Base-by-base conservation (phyloP, 306 rosid genomes). In the Purshia tridentata region DNA sequence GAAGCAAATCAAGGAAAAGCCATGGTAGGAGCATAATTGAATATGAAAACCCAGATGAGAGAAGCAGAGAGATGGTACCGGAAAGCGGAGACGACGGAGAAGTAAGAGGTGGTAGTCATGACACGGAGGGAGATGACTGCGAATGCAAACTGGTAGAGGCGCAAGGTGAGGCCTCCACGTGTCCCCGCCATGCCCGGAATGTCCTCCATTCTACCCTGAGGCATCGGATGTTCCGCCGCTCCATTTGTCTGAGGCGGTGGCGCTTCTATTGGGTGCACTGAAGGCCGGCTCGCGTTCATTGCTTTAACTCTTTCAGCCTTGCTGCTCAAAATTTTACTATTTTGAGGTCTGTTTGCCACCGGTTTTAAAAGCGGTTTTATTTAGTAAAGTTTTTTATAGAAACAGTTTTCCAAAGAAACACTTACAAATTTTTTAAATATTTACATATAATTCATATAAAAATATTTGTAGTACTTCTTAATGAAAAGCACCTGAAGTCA, bases 141-240 rank as follows among this genome's bases (percentile, higher is more conserved):
- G 49, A 86, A 81, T 22, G 78, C 75, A 67, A 86, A 86, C 76
- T 86, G 88, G 54, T 29, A 49, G 68, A 72, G 77, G 56, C 88
- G 85, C 39, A 86, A 41, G 61, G 78, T 44, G 59, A 84, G 80
- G 55, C 88, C 78, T 9, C 84, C 86, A 58, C 61, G 67, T 12
- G 83, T 86, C 9, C 86, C 88, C 2, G 86, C 74, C 84, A 84
- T 86, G 67, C 90, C 90, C 70, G 77, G 85, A 1, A 76, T 41
- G 67, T 84, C 84, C 53, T 74, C 63, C 76, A 81, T 65, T 50
- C 76, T 66, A 47, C 83, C 85, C 6, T 73, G 37, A 14, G 88
- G 88, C 55, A 75, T 55, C 15, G 81, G 83, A 48, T 74, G 42
- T 16, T 67, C 65, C 20, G 73, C 80, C 46, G 29, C 47, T 8